Base-by-base conservation (phyloP, 495 filamentous ascomycete species). In the Penicillium manginii region DNA sequence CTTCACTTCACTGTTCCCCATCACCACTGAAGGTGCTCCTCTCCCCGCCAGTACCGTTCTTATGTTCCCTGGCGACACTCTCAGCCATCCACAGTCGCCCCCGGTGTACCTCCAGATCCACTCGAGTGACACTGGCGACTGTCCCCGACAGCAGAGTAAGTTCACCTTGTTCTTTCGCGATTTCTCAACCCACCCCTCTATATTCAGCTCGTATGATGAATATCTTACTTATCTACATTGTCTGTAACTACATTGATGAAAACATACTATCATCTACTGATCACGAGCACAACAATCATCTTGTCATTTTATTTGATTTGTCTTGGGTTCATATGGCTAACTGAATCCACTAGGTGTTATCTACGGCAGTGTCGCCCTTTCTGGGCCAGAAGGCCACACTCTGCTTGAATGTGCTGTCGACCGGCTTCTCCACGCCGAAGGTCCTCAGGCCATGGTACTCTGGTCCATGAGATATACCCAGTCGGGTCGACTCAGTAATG, bases 221-320 rank as follows among this genome's bases (percentile, higher is more conserved):
- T 80, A 71, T 65, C 77, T 78, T 88, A 93, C 91, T 97, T 97
- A 97, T 94, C 92, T 97, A 97, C 92, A 96, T 96, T 96, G 90
- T 87, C 92, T 91, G 90, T 86, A 85, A 83, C 75, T 78, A 74
- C 78, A 77, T 86, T 93, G 91, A 92, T 85, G 90, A 91, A 81
- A 85, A 66, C 47, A 55, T 57, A 70, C 60, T 82, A 89, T 85
- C 85, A 91, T 35, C 31, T 85, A 81, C 92, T 97, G 92, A 97
- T 86, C 68, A 73, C 67, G 73, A 80, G 77, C 65, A 52, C 53
- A 26, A 60, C 43, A 32, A 26, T 37, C 45, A n/a, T 31, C 45
- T 59, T 51, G 46, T 47, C 45, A 37, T 66, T 61, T 53, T 29
- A 42, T 37, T 57, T n/a, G 21, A 53, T 50, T 43, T 46, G 23